Evolutionary conservation across 2,329 filamentous ascomycete species (phyloP), one percentile per base, ranked within the genome.

Genomic region (Purpureocillium takamizusanense): DNA sequence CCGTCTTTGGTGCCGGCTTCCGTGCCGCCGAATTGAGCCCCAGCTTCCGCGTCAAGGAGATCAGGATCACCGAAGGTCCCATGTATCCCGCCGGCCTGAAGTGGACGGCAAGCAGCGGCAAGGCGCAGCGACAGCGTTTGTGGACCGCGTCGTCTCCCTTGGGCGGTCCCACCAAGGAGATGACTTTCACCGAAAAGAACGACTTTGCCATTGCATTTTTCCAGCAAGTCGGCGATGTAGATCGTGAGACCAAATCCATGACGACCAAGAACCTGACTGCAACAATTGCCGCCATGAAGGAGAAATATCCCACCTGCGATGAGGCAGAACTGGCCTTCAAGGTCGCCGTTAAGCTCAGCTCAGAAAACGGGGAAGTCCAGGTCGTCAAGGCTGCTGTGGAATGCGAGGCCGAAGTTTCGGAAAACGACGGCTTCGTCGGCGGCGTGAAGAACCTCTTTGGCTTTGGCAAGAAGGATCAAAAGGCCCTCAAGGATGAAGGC

Each of bases 21-120:
- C 86, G 89, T 56, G 92, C 86, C 36, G 92, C 92, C 37, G 80
- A 86, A 50, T 73, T 98, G 42, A 95, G 87, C 63, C 88, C 90
- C 31, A 90, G 85, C 58, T 98, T 98, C 78, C 83, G 88, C 44
- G 92, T 98, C 56, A 98, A 97, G 72, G 92, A 97, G 56, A 98
- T 98, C 48, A 76, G 85, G 42, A 78, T 85, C 37, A 74, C 70
- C n/a, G 92, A 98, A 51, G 78, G 75, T 16, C 76, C 85, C 31
- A 72, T 72, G 32, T 95, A 92, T 57, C 69, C 80, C 2, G 74
- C 83, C 21, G 79, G 80, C 40, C 74, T 95, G 51, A 84, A 82
- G 59, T 95, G 86, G 76, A 76, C 68, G 29, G 69, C 67, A 42
- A 70, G 76, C 41, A 78, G 83, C 45, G 74, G 76, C 31, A 85